Evolutionary conservation across 148 eudicot genomes (phyloP).

Genomic region (Chenopodium quinoa): DNA sequence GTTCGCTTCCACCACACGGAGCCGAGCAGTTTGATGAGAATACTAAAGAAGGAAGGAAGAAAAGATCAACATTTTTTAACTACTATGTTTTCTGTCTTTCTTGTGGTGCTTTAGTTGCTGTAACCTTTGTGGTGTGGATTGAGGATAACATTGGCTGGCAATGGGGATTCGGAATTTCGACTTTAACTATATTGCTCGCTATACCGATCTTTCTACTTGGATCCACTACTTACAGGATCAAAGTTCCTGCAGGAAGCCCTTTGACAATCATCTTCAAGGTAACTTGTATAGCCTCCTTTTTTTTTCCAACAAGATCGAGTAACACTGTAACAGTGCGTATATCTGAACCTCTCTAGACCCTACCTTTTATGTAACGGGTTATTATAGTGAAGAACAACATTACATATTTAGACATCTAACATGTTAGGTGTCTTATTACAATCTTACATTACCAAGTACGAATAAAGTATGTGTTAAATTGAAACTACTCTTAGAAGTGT

Average conservation of each 20-base stretch:
- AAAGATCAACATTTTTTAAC: conserved; percentile 74
- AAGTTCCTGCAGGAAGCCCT: conserved; percentile 79
- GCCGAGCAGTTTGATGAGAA: conserved; percentile 87
- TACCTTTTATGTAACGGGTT: too few relatives aligned
- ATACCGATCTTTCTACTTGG: conserved; percentile 54
- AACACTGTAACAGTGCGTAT: not conserved
- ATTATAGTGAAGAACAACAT: too few relatives aligned
- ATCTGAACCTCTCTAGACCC: too few relatives aligned
- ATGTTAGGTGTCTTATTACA: too few relatives aligned
- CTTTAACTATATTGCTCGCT: conserved; percentile 40
- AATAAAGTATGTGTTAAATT: too few relatives aligned
- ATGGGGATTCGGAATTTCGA: conserved; percentile 66
- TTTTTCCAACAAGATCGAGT: not conserved
- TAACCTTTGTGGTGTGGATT: conserved; percentile 84
- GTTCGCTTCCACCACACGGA: conserved; percentile 86
- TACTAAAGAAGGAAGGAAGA: conserved; percentile 56
- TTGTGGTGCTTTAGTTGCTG: conserved; percentile 81
- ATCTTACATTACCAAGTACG: too few relatives aligned
- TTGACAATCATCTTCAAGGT: conserved; percentile 80
- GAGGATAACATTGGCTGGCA: conserved; percentile 93
- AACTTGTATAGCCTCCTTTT: not conserved
- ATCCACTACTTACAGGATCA: conserved; percentile 50
- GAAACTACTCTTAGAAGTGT: too few relatives aligned
- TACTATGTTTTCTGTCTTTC: conserved; percentile 80
- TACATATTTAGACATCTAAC: too few relatives aligned